Percentiles rank a stretch among this genome's conserved stretches.
Evolutionary conservation across 768 basidiomycete genomes (phyloP).

Genomic region (Harrya chromipes): DNA sequence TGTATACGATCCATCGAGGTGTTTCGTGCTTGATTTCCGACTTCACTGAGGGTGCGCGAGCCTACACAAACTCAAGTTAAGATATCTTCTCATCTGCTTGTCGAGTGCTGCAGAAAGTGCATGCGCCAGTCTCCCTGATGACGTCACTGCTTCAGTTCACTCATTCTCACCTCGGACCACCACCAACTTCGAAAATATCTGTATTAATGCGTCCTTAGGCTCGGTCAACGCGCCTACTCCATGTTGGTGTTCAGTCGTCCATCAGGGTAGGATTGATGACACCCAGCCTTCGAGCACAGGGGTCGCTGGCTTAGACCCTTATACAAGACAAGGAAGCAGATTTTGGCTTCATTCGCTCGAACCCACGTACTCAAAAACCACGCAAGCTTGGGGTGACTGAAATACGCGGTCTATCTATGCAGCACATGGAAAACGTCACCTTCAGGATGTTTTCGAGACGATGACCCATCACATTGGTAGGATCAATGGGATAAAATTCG

Average conservation of each 20-base stretch:
- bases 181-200: neutral
- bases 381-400: slow-evolving; percentile 40
- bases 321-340: slow-evolving; percentile 11
- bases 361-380: slow-evolving; percentile 33
- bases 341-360: slow-evolving; percentile 17
- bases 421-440: slow-evolving; percentile 39
- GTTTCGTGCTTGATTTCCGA: too few relatives aligned
- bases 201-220: neutral
- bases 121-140: too few relatives aligned
- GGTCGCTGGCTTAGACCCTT: slow-evolving; percentile 1
- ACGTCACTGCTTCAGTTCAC: too few relatives aligned
- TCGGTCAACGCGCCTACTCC: neutral
- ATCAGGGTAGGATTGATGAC: neutral
- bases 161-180: too few relatives aligned
- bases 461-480: slow-evolving; percentile 43
- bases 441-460: slow-evolving; percentile 39
- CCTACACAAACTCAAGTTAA: too few relatives aligned
- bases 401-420: slow-evolving; percentile 45
- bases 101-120: too few relatives aligned
- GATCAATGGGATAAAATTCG: slow-evolving; percentile 46
- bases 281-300: neutral
- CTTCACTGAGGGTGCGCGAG: too few relatives aligned
- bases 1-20: too few relatives aligned
- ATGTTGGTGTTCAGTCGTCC: neutral
- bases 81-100: too few relatives aligned